Evolutionary conservation across 495 filamentous ascomycete species (phyloP), one percentile per base, ranked within the genome.

Genomic region (Penicillium verhagenii): DNA sequence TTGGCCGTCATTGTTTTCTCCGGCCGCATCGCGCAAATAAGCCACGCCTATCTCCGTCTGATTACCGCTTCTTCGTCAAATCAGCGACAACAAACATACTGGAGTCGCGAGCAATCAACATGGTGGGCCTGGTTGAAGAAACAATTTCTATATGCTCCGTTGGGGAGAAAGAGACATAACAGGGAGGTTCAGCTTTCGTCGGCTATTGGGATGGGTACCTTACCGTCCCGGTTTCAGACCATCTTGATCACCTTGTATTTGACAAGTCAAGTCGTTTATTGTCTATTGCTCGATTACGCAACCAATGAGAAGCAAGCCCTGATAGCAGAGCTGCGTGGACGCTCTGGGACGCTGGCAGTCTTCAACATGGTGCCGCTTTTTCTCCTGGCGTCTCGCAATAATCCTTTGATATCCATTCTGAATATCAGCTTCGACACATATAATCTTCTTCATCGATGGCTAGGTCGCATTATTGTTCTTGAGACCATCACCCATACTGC

Each of bases 391-490:
- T 85, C 91, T 19, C 86, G 93, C 60, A 97, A 97, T 75, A 97
- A 96, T 67, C 90, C 90, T 14, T 74, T 97, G n/a, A 96, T 96
- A 56, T 67, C 76, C 6, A 69, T 96, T 13, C 77, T 96, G 59
- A 84, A 84, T 24, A 85, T 97, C 71, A 93, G 90, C 68, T 98
- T 96, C 72, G 95, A 98, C 73, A 96, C 92, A 0, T 97, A 91
- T 79, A 97, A 97, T 69, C 77, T 97, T 24, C 72, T 97, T 25
- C 94, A 98, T 69, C 86, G 94, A 33, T 98, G 94, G 93, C 85
- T 97, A 50, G 94, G 93, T 20, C 88, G 94, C 18, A 85, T 96
- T 20, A 83, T 95, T 6, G 85, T 89, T 18, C 40, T 93, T 13
- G 89, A 98, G 68, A 76, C 85, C 5, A 38, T 96, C 44, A 77